Percentiles rank a stretch among this genome's conserved stretches.
phyloP scores from a whole-genome alignment of 2,329 filamentous ascomycete species.

The Nectriaceae sp. region DNA sequence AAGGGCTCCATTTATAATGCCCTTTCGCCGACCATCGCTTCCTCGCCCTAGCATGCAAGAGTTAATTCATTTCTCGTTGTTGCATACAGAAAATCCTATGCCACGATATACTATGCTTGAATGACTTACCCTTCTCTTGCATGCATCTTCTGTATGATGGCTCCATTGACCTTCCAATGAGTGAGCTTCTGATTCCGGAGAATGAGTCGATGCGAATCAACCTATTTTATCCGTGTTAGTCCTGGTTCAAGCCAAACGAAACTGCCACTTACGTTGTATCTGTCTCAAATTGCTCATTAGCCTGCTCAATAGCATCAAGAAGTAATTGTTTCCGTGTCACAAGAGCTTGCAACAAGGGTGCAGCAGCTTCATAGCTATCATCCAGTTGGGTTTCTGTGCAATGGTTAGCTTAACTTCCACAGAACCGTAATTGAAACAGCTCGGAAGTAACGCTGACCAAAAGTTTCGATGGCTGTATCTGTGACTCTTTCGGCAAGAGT shows the following conservation, averaged over 20 bases:
- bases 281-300: constrained; percentile 25
- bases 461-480: constrained; percentile 6
- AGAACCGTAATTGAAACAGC: background rate
- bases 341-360: constrained; percentile 28
- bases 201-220: constrained; percentile 35
- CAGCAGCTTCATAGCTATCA: no score
- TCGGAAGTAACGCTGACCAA: constrained; percentile 17
- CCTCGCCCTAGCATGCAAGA: constrained; percentile 32
- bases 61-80: background rate
- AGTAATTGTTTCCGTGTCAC: constrained; percentile 30
- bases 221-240: no score
- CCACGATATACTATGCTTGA: no score
- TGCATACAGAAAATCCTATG: background rate
- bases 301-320: constrained; percentile 27
- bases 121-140: constrained; percentile 33
- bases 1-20: constrained; percentile 34
- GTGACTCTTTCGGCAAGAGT: constrained; percentile 1
- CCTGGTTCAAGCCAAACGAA: no score
- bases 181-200: constrained; percentile 39
- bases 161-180: constrained; percentile 40
- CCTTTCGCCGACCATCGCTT: constrained; percentile 34
- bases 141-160: constrained; percentile 33
- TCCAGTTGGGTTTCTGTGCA: constrained; percentile 2
- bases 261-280: constrained; percentile 4
- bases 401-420: background rate